Conservation (phyloP, 2,329 filamentous ascomycete species). For the Lachnellula arida region DNA sequence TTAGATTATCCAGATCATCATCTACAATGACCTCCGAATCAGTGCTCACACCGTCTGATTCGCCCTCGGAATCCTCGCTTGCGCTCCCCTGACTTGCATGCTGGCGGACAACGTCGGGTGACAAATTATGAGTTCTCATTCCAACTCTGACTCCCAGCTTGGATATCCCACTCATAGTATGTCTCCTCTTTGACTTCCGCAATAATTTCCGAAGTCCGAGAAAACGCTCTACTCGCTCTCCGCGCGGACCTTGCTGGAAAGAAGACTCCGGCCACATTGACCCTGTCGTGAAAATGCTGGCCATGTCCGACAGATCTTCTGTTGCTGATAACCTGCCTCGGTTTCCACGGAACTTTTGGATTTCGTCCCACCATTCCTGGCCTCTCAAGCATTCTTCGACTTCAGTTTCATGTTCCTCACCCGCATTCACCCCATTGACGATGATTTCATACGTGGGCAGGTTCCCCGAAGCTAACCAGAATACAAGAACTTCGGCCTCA, state of each 20-base stretch:
- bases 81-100: conserved; percentile 41
- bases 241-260: conserved; percentile 45
- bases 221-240: conserved; percentile 41
- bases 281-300: conserved; percentile 37
- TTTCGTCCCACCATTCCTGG: conserved; percentile 79
- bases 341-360: conserved; percentile 51
- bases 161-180: conserved; percentile 28
- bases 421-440: conserved; percentile 61
- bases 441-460: conserved; percentile 72
- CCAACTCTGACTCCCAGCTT: conserved; percentile 63
- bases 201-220: conserved; percentile 59
- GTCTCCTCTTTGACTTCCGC: conserved; percentile 46
- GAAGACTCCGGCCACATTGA: conserved; percentile 48
- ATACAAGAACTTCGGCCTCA: conserved; percentile 72
- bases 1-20: conserved; percentile 27
- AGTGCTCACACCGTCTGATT: conserved; percentile 35
- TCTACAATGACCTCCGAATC: conserved; percentile 38
- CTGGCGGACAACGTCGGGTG: conserved; percentile 30
- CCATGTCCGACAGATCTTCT: conserved; percentile 42
- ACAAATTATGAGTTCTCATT: conserved; percentile 70
- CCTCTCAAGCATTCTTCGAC: conserved; percentile 64
- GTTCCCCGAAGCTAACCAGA: conserved; percentile 72
- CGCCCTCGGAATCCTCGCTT: conserved; percentile 38
- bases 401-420: conserved; percentile 51
- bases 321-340: conserved; percentile 31